Percentiles rank a stretch among this genome's conserved stretches.
These are phyloP conservation scores for Acorus gramineus DNA, from an alignment of 106 monocot genomes.

Conservation along the genomic window DNA sequence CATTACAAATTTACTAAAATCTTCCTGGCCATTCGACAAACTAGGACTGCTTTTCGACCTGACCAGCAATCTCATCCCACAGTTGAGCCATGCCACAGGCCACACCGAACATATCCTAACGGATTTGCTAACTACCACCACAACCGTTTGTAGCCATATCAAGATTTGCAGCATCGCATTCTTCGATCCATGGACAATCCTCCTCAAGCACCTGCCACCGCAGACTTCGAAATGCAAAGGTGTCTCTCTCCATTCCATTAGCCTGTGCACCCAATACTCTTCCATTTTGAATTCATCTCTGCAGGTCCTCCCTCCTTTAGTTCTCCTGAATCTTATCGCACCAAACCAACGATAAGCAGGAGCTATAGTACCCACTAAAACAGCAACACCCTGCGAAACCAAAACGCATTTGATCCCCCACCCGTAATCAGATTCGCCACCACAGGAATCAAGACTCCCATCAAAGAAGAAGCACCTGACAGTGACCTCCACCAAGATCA, in stretches of 20 bases:
- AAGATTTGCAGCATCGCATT: neutral
- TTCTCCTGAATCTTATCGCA: neutral
- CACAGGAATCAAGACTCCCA: neutral
- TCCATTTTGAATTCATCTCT: slow-evolving; percentile 7
- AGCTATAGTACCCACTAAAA: slow-evolving; percentile 7
- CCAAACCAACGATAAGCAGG: slow-evolving; percentile 7
- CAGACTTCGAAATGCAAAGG: neutral
- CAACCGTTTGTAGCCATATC: slow-evolving; percentile 1
- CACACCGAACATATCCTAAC: neutral
- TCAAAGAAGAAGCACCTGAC: neutral
- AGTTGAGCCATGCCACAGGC: neutral
- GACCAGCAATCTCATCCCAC: neutral
- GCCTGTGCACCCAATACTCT: slow-evolving; percentile 9
- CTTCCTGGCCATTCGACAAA: neutral
- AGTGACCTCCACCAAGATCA: neutral
- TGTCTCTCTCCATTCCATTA: slow-evolving; percentile 10
- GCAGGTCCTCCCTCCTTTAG: neutral
- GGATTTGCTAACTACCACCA: neutral
- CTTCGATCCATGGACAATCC: neutral
- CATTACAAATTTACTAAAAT: neutral
- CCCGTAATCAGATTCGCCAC: neutral
- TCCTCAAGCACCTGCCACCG: neutral
- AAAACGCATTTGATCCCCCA: neutral
- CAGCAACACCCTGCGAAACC: neutral
- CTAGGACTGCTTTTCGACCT: neutral